phyloP scores from a whole-genome alignment of 2,329 filamentous ascomycete species.

The Trichoderma harzianum region DNA sequence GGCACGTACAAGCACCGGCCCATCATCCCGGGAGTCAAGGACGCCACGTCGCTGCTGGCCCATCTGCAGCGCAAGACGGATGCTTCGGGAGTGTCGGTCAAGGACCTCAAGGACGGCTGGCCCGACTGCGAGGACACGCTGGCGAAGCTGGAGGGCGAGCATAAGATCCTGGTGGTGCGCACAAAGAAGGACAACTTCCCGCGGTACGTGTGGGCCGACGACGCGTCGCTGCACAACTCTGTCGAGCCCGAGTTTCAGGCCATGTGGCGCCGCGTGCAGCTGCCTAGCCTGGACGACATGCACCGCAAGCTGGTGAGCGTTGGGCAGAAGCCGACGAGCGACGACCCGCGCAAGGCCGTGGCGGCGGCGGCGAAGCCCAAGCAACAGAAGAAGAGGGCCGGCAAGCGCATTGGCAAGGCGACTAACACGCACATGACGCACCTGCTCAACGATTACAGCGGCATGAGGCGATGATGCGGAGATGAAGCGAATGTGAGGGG shows the following conservation, averaged over 20 bases:
- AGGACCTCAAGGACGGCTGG: slow-evolving; percentile 96
- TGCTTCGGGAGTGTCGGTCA: slow-evolving; percentile 76
- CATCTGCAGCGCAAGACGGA: slow-evolving; percentile 80
- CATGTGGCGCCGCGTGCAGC: slow-evolving; percentile 77
- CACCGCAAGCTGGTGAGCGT: slow-evolving; percentile 72
- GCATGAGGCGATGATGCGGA: slow-evolving; percentile 39
- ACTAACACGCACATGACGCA: slow-evolving; percentile 86
- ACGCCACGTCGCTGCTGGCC: slow-evolving; percentile 70
- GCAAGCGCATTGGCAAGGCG: slow-evolving; percentile 70
- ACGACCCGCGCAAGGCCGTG: slow-evolving; percentile 59
- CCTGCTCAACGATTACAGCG: slow-evolving; percentile 70
- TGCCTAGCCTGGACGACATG: slow-evolving; percentile 74
- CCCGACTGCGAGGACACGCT: slow-evolving; percentile 77
- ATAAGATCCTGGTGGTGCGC: slow-evolving; percentile 78
- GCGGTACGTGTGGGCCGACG: slow-evolving; percentile 84
- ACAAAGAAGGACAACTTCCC: slow-evolving; percentile 91
- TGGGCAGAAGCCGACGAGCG: slow-evolving; percentile 80
- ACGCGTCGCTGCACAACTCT: slow-evolving; percentile 68
- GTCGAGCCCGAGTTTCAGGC: slow-evolving; percentile 80
- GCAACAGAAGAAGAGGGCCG: slow-evolving; percentile 67
- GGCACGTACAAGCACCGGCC: slow-evolving; percentile 83
- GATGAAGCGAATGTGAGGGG: background rate
- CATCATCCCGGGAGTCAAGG: slow-evolving; percentile 74
- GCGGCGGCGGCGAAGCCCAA: slow-evolving; percentile 56
- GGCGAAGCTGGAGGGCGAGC: slow-evolving; percentile 70